Evolutionary conservation across 1,139 yeast genomes (phyloP).

Genomic region (Debaryomyces sp.): DNA sequence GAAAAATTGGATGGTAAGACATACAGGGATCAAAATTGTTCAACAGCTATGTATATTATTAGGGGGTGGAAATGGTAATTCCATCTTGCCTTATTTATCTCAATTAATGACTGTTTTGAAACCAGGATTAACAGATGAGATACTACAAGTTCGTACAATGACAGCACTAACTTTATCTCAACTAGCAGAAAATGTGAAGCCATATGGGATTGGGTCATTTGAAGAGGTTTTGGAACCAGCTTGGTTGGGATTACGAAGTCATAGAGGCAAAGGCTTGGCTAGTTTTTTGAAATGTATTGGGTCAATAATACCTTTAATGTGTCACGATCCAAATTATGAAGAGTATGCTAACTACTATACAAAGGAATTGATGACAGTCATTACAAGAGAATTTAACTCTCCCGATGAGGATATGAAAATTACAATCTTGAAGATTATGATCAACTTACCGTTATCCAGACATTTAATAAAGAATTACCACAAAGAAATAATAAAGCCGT

Average conservation of each 20-base stretch:
- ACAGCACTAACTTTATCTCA: conserved; percentile 75
- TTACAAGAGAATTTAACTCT: conserved; percentile 72
- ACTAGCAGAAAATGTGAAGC: conserved; percentile 83
- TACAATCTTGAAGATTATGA: conserved; percentile 56
- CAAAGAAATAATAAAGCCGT: conserved; percentile 57
- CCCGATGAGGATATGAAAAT: conserved; percentile 91
- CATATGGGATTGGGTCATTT: conserved; percentile 91
- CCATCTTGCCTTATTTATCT: conserved; percentile 69
- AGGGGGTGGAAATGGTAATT: conserved; percentile 63
- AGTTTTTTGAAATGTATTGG: conserved; percentile 82
- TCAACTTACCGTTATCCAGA: conserved; percentile 34
- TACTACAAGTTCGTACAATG: conserved; percentile 63
- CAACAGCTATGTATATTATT: conserved; percentile 73
- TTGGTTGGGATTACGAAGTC: conserved; percentile 78
- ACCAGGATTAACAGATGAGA: conserved; percentile 70
- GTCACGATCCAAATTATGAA: conserved; percentile 48
- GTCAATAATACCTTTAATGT: conserved; percentile 82
- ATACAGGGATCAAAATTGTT: conserved; percentile 78
- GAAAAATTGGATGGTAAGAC: conserved; percentile 84
- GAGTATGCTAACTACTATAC: conserved; percentile 84
- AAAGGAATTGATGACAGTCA: conserved; percentile 65
- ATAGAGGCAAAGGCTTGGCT: conserved; percentile 78
- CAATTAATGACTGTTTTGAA: conserved; percentile 64
- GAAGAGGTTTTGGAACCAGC: conserved; percentile 69
- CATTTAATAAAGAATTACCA: conserved; percentile 32